Evolutionary conservation across 768 basidiomycete species (phyloP), one percentile per base, ranked within the genome.

Genomic region (Trichaptum fuscoviolaceum): DNA sequence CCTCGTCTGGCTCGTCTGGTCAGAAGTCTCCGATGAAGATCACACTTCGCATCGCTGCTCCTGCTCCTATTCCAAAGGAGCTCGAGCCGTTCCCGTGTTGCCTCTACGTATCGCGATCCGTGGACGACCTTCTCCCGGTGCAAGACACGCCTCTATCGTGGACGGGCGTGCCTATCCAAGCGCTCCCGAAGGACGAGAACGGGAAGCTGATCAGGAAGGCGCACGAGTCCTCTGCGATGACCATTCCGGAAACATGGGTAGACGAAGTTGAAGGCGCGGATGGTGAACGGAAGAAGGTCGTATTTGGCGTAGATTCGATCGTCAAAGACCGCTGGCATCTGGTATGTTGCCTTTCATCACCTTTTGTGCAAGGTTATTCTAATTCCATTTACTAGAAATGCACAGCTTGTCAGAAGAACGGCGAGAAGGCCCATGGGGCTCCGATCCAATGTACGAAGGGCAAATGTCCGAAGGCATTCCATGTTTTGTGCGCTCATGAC

Each of bases 281-380:
- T 15, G 62, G 66, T 24, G 68, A 42, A 18, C 83, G 75, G 70
- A 83, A 84, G 72, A 79, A 75, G 65, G 82, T 85, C 66, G 89
- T 97, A 0, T 90, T 90, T 71, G 96, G 96, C 2, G 92, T 93
- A 25, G 91, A 94, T 71, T 87, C 84, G 9, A 93, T 99, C 69
- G 91, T 92, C 15, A 93, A 88, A 74, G 96, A 92, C 75, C 80
- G 97, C 30, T 99, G 97, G 97, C 90, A 89, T 73, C 73, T 99
- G 79, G 96, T 96, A 72, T 65, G 88, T 79, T 7, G 64, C 35
- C 23, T 25, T 67, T 63, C 24, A 57, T 59, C 58, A 25, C 59
- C 27, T 23, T 58, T 25, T 42, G 5, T 69, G 34, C 42, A 34
- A 26, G 58, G 7, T 64, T n/a, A n/a, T n/a, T n/a, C 36, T 62